Conservation (phyloP, 441 rosid species). For the Gossypium trilobum region DNA sequence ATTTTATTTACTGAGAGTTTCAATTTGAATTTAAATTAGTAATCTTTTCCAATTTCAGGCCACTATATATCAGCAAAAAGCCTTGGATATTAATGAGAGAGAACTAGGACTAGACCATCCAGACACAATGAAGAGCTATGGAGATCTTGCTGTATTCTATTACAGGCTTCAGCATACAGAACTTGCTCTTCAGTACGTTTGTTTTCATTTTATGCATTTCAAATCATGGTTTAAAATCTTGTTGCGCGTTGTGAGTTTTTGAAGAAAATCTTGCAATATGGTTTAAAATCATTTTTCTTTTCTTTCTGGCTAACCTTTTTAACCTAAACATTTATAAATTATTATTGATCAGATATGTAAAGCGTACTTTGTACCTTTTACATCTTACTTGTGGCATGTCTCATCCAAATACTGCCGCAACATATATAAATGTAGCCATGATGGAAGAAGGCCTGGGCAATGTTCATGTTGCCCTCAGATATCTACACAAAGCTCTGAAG, state of each 20-base stretch:
- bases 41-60: conserved; percentile 35
- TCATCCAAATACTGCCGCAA: conserved; percentile 76
- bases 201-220: conserved; percentile 1
- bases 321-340: conserved; percentile 13
- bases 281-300: neutral
- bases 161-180: conserved; percentile 72
- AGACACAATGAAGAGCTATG: conserved; percentile 74
- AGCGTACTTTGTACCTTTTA: conserved; percentile 64
- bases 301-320: conserved; percentile 3
- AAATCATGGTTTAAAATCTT: neutral
- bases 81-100: conserved; percentile 71
- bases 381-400: conserved; percentile 73
- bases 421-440: conserved; percentile 72
- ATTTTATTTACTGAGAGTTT: conserved; percentile 7
- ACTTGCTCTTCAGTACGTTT: conserved; percentile 60
- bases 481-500: conserved; percentile 64
- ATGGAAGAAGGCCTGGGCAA: conserved; percentile 81
- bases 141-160: conserved; percentile 77
- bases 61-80: conserved; percentile 66
- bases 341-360: conserved; percentile 44
- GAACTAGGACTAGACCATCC: conserved; percentile 75
- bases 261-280: conserved; percentile 4
- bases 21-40: conserved; percentile 13
- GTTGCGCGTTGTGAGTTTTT: neutral
- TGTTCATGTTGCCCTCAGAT: conserved; percentile 69